Conservation (phyloP, 1,284 basidiomycete species). For the Ganoderma lingzhi region DNA sequence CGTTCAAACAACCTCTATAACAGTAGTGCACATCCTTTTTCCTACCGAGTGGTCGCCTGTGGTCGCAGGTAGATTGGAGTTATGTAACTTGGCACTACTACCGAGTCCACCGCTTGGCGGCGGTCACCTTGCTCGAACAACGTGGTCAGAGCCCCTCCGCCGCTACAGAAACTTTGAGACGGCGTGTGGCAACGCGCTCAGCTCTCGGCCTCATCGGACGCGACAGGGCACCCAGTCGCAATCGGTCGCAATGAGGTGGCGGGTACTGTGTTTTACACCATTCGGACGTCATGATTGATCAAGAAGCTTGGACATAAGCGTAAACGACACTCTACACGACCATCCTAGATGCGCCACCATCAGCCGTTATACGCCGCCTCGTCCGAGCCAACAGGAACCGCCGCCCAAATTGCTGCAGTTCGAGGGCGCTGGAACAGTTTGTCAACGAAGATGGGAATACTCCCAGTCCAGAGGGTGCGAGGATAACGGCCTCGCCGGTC, state of each 20-base stretch:
- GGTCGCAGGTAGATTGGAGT: neutral
- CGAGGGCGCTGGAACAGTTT: neutral
- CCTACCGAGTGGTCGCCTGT: neutral
- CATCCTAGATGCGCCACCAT: slow-evolving; percentile 64
- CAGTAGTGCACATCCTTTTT: neutral
- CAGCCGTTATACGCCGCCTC: slow-evolving; percentile 62
- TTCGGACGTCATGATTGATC: neutral
- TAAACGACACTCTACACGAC: neutral
- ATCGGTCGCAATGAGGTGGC: neutral
- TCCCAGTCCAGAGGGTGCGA: slow-evolving; percentile 67
- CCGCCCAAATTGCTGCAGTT: slow-evolving; percentile 54
- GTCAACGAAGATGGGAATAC: slow-evolving; percentile 34
- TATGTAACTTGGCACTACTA: neutral
- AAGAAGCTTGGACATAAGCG: neutral
- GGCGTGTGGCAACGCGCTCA: too few species aligned
- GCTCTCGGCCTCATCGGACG: too few species aligned
- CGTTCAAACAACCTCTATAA: neutral
- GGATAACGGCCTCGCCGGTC: slow-evolving; percentile 72
- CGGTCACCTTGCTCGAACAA: neutral
- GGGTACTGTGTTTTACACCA: neutral
- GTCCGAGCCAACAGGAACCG: slow-evolving; percentile 66
- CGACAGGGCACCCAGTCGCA: neutral
- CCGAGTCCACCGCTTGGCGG: neutral
- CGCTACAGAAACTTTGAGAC: too few species aligned
- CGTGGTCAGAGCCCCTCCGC: neutral